Conservation (phyloP, 2,329 filamentous ascomycete species). For the Albophoma yamanashiensis region DNA sequence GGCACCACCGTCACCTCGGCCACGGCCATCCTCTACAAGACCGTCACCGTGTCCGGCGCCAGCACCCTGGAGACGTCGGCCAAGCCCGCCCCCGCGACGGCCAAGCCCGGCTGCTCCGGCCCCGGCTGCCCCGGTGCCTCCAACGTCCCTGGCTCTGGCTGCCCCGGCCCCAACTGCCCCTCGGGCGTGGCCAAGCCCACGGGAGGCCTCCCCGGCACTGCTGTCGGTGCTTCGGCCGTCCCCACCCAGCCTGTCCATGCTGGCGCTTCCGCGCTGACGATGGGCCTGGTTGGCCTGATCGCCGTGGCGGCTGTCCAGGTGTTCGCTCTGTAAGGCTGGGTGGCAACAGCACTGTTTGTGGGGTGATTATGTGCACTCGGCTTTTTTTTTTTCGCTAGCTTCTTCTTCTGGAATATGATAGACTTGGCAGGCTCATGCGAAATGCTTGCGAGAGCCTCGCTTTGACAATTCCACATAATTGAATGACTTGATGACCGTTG, state of each 20-base stretch:
- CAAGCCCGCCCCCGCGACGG: slow-evolving; percentile 8
- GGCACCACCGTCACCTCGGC: slow-evolving; percentile 1
- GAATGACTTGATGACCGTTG: not conserved
- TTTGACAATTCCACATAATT: not conserved
- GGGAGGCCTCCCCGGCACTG: slow-evolving; percentile 4
- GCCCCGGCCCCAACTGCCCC: slow-evolving; percentile 4
- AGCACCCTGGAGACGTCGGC: slow-evolving; percentile 7
- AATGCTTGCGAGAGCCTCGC: not conserved
- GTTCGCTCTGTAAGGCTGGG: slow-evolving; percentile 13
- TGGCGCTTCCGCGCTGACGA: slow-evolving; percentile 27
- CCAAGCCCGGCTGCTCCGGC: slow-evolving; percentile 12
- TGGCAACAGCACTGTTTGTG: not conserved
- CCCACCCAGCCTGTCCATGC: slow-evolving; percentile 30
- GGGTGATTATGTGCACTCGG: not conserved
- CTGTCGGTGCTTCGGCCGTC: slow-evolving; percentile 4
- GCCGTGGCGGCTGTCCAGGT: slow-evolving; percentile 16
- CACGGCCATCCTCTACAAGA: slow-evolving; percentile 23
- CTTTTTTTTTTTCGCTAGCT: not conserved
- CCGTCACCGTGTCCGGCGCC: slow-evolving; percentile 4
- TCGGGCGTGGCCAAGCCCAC: slow-evolving; percentile 10
- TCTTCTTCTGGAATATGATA: not conserved
- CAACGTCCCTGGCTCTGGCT: slow-evolving; percentile 1
- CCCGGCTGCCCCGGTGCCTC: slow-evolving; percentile 8
- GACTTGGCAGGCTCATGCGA: not conserved
- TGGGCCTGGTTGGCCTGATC: slow-evolving; percentile 14